A percentile compares a stretch with the other conserved stretches of the same genome.
Evolutionary conservation across 2,329 filamentous ascomycete species (phyloP).

Genomic region (Allantophomopsis lycopodina): DNA sequence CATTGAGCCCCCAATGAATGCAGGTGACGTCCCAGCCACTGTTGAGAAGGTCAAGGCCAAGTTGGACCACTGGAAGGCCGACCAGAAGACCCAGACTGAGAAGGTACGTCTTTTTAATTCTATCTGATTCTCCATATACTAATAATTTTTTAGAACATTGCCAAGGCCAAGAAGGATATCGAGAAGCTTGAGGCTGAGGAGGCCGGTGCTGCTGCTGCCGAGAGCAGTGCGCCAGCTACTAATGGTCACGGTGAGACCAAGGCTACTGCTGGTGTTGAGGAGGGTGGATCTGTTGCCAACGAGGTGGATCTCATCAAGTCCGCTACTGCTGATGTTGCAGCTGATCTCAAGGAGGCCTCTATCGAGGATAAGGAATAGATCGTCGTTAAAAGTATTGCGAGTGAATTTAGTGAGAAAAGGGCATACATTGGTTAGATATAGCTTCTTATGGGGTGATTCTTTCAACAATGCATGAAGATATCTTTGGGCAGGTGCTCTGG

Average conservation of each 20-base stretch:
- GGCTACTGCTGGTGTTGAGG: conserved; percentile 17
- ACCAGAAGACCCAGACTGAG: conserved; percentile 81
- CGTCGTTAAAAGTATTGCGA: not conserved
- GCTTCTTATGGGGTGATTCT: no score
- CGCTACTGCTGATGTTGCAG: conserved; percentile 40
- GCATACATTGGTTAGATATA: not conserved
- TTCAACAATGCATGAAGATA: no score
- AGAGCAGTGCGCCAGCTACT: conserved; percentile 20
- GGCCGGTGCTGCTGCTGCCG: conserved; percentile 29
- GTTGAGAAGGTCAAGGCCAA: conserved; percentile 89
- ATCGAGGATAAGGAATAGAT: conserved; percentile 36
- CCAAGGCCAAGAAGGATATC: conserved; percentile 93
- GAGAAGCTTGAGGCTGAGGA: conserved; percentile 67
- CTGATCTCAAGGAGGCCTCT: conserved; percentile 44
- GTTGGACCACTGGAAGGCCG: conserved; percentile 78
- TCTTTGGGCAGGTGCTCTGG: no score
- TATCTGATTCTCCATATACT: conserved; percentile 14
- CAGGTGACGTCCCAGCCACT: conserved; percentile 64
- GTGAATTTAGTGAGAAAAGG: not conserved
- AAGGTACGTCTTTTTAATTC: conserved; percentile 47
- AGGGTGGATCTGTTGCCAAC: conserved; percentile 14
- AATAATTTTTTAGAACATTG: conserved; percentile 60
- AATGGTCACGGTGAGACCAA: conserved; percentile 39
- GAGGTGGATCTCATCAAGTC: conserved; percentile 26
- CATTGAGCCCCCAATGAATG: conserved; percentile 77